These are phyloP conservation scores for Didymella sp. DNA, from an alignment of 2,329 filamentous ascomycete genomes.

Conservation along the genomic window DNA sequence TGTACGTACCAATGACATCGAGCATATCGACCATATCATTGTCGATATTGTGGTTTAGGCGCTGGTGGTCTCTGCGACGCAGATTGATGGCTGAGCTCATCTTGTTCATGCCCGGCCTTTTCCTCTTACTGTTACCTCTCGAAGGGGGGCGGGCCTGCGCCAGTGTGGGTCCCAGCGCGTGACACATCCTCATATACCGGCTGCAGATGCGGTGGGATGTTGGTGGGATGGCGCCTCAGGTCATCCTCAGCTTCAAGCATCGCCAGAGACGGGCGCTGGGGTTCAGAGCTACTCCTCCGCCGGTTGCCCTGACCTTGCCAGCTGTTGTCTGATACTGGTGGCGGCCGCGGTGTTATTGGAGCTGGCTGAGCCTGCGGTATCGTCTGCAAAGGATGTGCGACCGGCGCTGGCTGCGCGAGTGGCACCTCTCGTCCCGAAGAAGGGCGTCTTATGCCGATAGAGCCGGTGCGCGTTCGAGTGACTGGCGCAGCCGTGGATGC, in stretches of 20 bases:
- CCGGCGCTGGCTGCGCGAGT: slow-evolving; percentile 9
- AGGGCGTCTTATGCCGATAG: slow-evolving; percentile 41
- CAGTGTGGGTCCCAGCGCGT: slow-evolving; percentile 15
- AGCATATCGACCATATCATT: slow-evolving; percentile 69
- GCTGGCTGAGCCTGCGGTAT: slow-evolving; percentile 13
- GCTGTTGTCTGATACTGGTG: slow-evolving; percentile 16
- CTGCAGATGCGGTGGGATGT: slow-evolving; percentile 35
- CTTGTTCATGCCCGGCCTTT: slow-evolving; percentile 29
- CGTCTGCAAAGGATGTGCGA: slow-evolving; percentile 11
- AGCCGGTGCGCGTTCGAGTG: slow-evolving; percentile 27
- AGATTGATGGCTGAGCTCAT: slow-evolving; percentile 39
- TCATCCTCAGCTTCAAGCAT: slow-evolving; percentile 35
- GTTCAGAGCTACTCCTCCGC: slow-evolving; percentile 44
- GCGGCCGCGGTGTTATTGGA: slow-evolving; percentile 8
- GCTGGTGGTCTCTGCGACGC: slow-evolving; percentile 28
- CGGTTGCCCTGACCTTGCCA: slow-evolving; percentile 33
- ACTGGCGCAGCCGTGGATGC: slow-evolving; percentile 18
- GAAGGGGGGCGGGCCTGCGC: slow-evolving; percentile 25
- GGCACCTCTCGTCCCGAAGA: slow-evolving; percentile 14
- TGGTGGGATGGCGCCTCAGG: slow-evolving; percentile 37
- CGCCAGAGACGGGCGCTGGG: slow-evolving; percentile 36
- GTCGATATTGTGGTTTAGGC: slow-evolving; percentile 59
- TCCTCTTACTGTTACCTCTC: slow-evolving; percentile 18
- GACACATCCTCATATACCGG: slow-evolving; percentile 43
- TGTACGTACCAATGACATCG: slow-evolving; percentile 70